Base-by-base conservation (phyloP, 768 basidiomycete species). In the Amanita fuliginea region DNA sequence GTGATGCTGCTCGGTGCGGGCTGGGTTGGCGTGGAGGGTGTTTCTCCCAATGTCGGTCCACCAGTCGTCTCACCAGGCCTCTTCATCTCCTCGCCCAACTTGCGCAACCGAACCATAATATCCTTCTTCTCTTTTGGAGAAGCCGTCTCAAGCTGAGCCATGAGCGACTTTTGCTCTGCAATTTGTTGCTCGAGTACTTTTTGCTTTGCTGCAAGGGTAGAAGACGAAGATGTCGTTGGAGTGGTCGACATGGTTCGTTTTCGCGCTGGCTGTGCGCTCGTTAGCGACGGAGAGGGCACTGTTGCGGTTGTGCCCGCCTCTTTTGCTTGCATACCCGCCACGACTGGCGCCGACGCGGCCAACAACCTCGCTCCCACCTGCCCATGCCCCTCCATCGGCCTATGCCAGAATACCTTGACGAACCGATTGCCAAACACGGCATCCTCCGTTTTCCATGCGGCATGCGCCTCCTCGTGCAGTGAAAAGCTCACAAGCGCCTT, bases 331-430 rank as follows among this genome's bases (percentile, higher is more conserved):
- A 87, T 73, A 55, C 80, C 83, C 26, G 85, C 82, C 8, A 95
- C 73, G 8, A 87, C 57, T 1, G 81, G 75, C 6, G 88, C 89
- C 24, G 86, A 87, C 3, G 86, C 88, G 11, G 86, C 90, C 51
- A 97, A 67, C 70, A 83, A 78, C 54, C 84, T 76, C 42, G 79
- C 69, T 2, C 93, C 93, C 14, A 70, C 73, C 54, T 80, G 81
- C 6, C 93, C 93, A 57, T 93, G 87, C 0, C 94, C 93, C 47
- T 87, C 88, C 80, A 93, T 78, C 6, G 91, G 92, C 51, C 86
- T 75, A 66, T 95, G 91, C 92, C 94, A 96, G 58, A 95, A 90
- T 30, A 96, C 74, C 65, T 94, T 95, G 55, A 96, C 93, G 62
- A 96, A 96, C 44, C 94, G 80, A 57, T 93, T 94, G 9, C 80